Evolutionary conservation across 2,329 filamentous ascomycete species (phyloP).

Genomic region (Arthrobotrys iridis): DNA sequence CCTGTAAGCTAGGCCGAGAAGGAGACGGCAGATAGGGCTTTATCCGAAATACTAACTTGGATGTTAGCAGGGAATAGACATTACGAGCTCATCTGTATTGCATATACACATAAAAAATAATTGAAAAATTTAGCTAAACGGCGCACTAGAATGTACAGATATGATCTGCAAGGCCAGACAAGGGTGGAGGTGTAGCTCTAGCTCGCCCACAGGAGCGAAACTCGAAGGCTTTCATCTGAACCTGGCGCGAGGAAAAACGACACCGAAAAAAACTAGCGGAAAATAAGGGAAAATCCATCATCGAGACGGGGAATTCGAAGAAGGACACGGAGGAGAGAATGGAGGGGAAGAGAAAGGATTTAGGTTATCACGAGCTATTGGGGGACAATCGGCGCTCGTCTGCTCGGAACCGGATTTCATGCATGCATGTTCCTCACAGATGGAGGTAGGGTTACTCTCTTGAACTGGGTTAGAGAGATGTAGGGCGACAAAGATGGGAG

Average conservation of each 20-base stretch:
- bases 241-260: slow-evolving; percentile 5
- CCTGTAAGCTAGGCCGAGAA: background rate
- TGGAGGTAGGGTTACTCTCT: slow-evolving; percentile 17
- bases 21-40: slow-evolving; percentile 4
- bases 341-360: background rate
- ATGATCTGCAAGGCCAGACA: background rate
- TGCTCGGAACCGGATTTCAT: slow-evolving; percentile 5
- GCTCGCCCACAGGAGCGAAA: background rate
- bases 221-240: slow-evolving; percentile 16
- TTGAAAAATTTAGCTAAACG: too few relatives aligned
- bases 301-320: background rate
- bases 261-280: slow-evolving; percentile 7
- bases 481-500: slow-evolving; percentile 16
- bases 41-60: slow-evolving; percentile 1
- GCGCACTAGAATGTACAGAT: background rate
- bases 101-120: background rate
- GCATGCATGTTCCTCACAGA: slow-evolving; percentile 18
- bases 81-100: slow-evolving; percentile 2
- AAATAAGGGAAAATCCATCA: slow-evolving; percentile 17
- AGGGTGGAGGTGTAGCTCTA: background rate
- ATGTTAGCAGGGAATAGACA: background rate
- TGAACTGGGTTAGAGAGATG: slow-evolving; percentile 1
- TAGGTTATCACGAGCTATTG: slow-evolving; percentile 2
- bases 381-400: slow-evolving; percentile 1
- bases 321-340: background rate